Evolutionary conservation across 2,329 filamentous ascomycete genomes (phyloP).

Genomic region (Dactylellina drechsleri): DNA sequence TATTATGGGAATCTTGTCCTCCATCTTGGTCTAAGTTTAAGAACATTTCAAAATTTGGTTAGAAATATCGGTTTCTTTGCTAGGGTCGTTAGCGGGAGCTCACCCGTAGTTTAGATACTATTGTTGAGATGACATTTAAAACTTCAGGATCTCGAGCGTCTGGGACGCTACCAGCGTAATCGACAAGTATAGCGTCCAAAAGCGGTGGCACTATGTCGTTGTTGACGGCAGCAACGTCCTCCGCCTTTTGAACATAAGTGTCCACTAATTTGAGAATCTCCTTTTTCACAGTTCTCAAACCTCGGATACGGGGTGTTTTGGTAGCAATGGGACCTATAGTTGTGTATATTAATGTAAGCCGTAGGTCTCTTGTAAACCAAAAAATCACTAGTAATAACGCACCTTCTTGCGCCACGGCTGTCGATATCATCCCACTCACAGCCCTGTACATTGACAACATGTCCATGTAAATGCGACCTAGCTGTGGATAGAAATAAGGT

Average conservation of each 20-base stretch:
- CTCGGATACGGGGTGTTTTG: constrained; percentile 96
- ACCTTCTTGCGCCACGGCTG: constrained; percentile 87
- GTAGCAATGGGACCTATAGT: constrained; percentile 84
- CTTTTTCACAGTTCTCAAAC: constrained; percentile 97
- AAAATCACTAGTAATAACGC: neutral
- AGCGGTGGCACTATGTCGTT: constrained; percentile 95
- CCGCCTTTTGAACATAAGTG: constrained; percentile 96
- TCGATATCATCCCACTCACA: constrained; percentile 94
- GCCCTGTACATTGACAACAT: constrained; percentile 99
- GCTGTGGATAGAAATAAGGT: constrained; percentile 96
- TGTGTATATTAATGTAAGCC: neutral
- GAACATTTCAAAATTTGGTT: constrained; percentile 66
- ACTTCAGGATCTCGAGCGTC: constrained; percentile 97
- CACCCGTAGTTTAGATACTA: constrained; percentile 96
- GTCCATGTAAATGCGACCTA: constrained; percentile 95
- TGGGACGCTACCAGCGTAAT: constrained; percentile 96
- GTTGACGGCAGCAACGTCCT: constrained; percentile 92
- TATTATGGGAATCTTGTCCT: constrained; percentile 95
- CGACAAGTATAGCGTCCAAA: constrained; percentile 89
- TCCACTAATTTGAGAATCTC: constrained; percentile 98
- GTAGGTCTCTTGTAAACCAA: constrained; percentile 53
- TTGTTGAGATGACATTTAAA: constrained; percentile 94
- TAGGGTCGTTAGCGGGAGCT: constrained; percentile 67
- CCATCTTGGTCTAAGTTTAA: constrained; percentile 73
- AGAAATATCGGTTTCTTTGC: constrained; percentile 15